phyloP scores from a whole-genome alignment of 2,329 filamentous ascomycete genomes.

The Paraconiothyrium brasiliense region DNA sequence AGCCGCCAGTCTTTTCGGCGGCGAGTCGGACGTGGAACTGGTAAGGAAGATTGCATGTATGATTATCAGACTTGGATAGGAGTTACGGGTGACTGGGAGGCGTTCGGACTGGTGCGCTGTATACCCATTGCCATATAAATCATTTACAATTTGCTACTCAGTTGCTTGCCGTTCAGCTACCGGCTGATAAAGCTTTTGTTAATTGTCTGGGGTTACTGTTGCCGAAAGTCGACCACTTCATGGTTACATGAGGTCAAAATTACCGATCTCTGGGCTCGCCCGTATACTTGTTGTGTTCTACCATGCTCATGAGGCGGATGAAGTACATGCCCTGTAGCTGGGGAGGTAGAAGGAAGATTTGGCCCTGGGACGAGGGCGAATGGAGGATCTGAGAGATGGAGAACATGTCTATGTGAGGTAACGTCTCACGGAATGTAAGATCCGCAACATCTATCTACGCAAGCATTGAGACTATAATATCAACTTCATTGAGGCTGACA shows the following conservation, averaged over 20 bases:
- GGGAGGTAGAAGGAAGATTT: no score
- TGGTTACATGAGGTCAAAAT: neutral
- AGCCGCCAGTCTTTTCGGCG: constrained; percentile 92
- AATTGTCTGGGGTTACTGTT: neutral
- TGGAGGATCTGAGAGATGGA: no score
- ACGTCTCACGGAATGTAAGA: no score
- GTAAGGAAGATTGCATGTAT: constrained; percentile 56
- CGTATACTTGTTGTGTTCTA: no score
- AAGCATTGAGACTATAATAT: no score
- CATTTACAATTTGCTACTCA: neutral
- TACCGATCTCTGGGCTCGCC: no score
- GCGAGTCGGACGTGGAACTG: constrained; percentile 94
- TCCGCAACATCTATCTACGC: no score
- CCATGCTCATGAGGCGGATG: no score
- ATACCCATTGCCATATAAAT: neutral
- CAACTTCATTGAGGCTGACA: no score
- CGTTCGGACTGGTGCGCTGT: constrained; percentile 2
- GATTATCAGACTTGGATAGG: neutral
- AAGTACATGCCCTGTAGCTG: no score
- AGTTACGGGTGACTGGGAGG: neutral
- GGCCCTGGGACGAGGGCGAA: no score
- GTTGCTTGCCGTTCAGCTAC: neutral
- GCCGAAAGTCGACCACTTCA: neutral
- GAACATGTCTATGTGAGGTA: no score
- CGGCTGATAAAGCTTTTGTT: neutral